phyloP scores from a whole-genome alignment of 208 protist species.

The Trypanosomatidae sp. region DNA sequence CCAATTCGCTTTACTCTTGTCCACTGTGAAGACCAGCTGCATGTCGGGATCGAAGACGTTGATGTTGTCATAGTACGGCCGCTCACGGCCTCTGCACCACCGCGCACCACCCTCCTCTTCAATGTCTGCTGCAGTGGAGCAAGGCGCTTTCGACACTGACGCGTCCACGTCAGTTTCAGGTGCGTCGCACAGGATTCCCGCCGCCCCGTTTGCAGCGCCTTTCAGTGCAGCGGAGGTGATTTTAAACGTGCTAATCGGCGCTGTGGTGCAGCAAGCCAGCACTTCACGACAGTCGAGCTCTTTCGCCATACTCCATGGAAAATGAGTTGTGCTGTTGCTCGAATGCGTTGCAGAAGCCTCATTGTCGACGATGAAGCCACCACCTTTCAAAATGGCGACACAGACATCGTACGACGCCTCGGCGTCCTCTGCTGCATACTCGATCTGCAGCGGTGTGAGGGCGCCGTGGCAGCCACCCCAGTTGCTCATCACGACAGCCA shows the following conservation, averaged over 20 bases:
- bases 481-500: constrained; percentile 45
- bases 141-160: neutral
- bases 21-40: constrained; percentile 54
- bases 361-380: constrained; percentile 11
- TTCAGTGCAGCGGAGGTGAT: neutral
- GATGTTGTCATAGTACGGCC: constrained; percentile 74
- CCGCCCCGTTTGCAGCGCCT: neutral
- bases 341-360: neutral
- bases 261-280: constrained; percentile 19
- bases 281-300: constrained; percentile 22
- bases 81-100: constrained; percentile 40
- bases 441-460: constrained; percentile 51
- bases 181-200: neutral
- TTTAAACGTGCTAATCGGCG: neutral
- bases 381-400: constrained; percentile 32
- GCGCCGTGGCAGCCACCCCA: constrained; percentile 54
- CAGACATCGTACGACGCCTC: constrained; percentile 60
- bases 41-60: constrained; percentile 44
- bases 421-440: constrained; percentile 56
- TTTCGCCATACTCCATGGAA: constrained; percentile 4
- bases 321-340: neutral
- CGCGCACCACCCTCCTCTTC: neutral
- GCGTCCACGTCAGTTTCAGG: neutral
- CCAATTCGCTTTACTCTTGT: constrained; percentile 57
- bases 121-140: neutral